Base-by-base conservation (phyloP, 2,329 filamentous ascomycete genomes). In the Gnomoniopsis sp. region DNA sequence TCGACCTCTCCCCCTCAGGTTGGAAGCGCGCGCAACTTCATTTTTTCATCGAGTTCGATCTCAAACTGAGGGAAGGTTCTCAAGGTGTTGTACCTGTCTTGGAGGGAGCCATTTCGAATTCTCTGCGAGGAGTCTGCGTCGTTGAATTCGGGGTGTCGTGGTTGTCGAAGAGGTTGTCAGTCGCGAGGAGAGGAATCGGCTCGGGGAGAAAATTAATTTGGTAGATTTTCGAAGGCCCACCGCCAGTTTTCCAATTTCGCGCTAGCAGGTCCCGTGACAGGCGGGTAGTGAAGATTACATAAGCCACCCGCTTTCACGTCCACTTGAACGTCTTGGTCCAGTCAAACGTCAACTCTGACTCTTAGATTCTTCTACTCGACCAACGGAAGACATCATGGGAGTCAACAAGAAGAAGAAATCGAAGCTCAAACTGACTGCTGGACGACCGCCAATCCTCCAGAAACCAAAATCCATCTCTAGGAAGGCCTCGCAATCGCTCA, bases 401-500 rank as follows among this genome's bases (percentile, higher is more conserved):
- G 65, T 69, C 12, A 75, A 71, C 50, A 83, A 79, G 69, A 79
- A 75, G 55, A 74, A 74, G 57, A 68, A 69, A 50, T 62, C 65
- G 3, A 59, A 53, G 15, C 61, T 71, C 4, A 83, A 79, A 43
- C 66, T 84, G 41, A 71, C 79, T 34, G 75, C 76, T 22, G 81
- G 85, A 15, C 79, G 86, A n/a, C 82, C 83, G 3, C 85, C 85
- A 11, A 79, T 77, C 1, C 71, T 77, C 36, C 81, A 79, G 62
- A 74, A 78, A 21, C 73, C 75, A 10, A 79, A 77, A 62, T 82
- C 85, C 6, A 86, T 89, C 66, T 85, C 86, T 3, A 81, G 86
- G 60, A 88, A 85, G 69, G 81, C 85, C 26, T 88, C 85, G 48
- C 81, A 86, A 66, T 75, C 77, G 33, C 75, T 89, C 62, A 89